Percentiles rank a stretch among this genome's conserved stretches.
Conservation (phyloP, 768 basidiomycete species). For the Psilocybe sp. region DNA sequence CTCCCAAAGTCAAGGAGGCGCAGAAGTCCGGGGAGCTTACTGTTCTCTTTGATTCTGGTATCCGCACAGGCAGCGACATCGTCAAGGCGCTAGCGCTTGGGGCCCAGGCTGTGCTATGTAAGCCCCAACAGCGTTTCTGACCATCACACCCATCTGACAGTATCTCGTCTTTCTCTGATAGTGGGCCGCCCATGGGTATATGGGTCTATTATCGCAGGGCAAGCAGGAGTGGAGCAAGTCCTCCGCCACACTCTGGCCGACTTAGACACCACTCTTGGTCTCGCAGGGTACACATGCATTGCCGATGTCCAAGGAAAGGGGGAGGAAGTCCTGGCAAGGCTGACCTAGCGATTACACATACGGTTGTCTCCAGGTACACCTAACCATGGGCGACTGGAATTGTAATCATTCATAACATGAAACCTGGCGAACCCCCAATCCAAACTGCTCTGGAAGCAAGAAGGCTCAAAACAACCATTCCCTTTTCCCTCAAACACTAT, state of each 20-base stretch:
- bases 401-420: too few species aligned
- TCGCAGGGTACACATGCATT: slow-evolving; percentile 56
- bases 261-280: slow-evolving; percentile 59
- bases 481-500: too few species aligned
- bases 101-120: slow-evolving; percentile 76
- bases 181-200: slow-evolving; percentile 78
- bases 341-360: slow-evolving; percentile 6
- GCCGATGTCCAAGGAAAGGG: slow-evolving; percentile 62
- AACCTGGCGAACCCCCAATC: too few species aligned
- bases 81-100: slow-evolving; percentile 85
- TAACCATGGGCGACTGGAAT: too few species aligned
- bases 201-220: slow-evolving; percentile 66
- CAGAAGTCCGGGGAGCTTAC: slow-evolving; percentile 61
- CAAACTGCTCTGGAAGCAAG: too few species aligned
- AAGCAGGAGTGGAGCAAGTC: slow-evolving; percentile 75
- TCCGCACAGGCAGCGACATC: slow-evolving; percentile 80
- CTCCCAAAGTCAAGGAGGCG: slow-evolving; percentile 52
- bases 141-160: not conserved
- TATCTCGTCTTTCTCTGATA: slow-evolving; percentile 20
- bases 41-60: slow-evolving; percentile 77
- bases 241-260: slow-evolving; percentile 67
- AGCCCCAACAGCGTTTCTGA: slow-evolving; percentile 23
- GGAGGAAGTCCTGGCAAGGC: slow-evolving; percentile 40
- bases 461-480: too few species aligned
- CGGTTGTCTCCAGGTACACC: too few species aligned